Percentiles rank a stretch among this genome's conserved stretches.
Evolutionary conservation across 805 yeast species (phyloP).

Genomic region (Saccharomyces jurei): DNA sequence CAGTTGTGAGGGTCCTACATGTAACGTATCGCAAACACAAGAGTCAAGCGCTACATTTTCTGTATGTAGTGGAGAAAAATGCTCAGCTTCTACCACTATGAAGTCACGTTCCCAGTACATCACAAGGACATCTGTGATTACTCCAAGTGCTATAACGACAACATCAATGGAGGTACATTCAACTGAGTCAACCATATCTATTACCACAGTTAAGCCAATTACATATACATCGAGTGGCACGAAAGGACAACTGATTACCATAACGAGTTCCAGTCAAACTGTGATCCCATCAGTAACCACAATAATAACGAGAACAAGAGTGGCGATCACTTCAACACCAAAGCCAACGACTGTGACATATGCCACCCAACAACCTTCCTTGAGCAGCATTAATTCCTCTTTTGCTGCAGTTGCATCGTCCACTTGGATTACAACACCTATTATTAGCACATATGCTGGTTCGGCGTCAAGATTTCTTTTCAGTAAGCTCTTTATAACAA

Average conservation of each 20-base stretch:
- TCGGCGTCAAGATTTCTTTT: conserved; percentile 1
- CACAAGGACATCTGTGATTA: not conserved
- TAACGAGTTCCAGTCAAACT: conserved; percentile 6
- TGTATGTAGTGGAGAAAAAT: not conserved
- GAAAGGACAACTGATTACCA: conserved; percentile 5
- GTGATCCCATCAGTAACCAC: conserved; percentile 6
- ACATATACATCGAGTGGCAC: conserved; percentile 6
- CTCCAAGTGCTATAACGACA: conserved; percentile 3
- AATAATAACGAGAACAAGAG: conserved; percentile 1
- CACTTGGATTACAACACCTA: conserved; percentile 3
- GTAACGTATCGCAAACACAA: not conserved
- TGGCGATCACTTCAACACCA: conserved; percentile 4
- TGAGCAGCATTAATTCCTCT: not conserved
- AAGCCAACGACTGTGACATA: conserved; percentile 1
- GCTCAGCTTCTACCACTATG: not conserved
- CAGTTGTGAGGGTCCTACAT: not conserved
- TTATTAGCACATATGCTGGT: conserved; percentile 8
- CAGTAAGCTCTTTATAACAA: not conserved
- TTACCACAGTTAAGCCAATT: conserved; percentile 8
- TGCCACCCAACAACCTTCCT: not conserved
- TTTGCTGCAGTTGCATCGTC: not conserved
- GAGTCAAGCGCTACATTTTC: not conserved
- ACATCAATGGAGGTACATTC: conserved; percentile 2
- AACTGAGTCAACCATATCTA: conserved; percentile 5
- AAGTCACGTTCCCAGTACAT: not conserved